A percentile compares a stretch with the other conserved stretches of the same genome.
phyloP scores from a whole-genome alignment of 768 basidiomycete species.

The Boletellus emodensis region DNA sequence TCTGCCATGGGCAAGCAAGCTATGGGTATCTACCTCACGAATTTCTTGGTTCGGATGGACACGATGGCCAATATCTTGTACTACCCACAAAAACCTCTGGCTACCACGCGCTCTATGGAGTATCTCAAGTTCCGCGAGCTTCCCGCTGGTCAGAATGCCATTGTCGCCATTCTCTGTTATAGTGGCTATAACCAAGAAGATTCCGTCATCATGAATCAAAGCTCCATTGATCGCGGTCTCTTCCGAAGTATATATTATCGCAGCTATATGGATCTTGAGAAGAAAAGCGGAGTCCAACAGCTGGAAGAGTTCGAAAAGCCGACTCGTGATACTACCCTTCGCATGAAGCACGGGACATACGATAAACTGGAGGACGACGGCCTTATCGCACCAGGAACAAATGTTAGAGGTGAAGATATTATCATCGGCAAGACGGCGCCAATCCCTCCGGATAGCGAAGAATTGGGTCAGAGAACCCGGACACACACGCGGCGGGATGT shows the following conservation, averaged over 20 bases:
- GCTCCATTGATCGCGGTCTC: slow-evolving; percentile 94
- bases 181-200: slow-evolving; percentile 99
- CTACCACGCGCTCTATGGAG: slow-evolving; percentile 98
- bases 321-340: slow-evolving; percentile 83
- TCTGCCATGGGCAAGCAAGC: slow-evolving; percentile 99
- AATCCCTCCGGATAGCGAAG: slow-evolving; percentile 93
- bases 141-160: slow-evolving; percentile 98
- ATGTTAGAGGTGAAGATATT: slow-evolving; percentile 95
- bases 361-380: slow-evolving; percentile 98
- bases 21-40: slow-evolving; percentile 98
- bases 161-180: slow-evolving; percentile 97
- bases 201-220: slow-evolving; percentile 99
- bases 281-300: slow-evolving; percentile 88
- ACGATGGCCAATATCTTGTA: slow-evolving; percentile 99
- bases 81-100: slow-evolving; percentile 98
- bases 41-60: slow-evolving; percentile 98
- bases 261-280: slow-evolving; percentile 98
- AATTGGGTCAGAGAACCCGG: slow-evolving; percentile 93
- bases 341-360: slow-evolving; percentile 98
- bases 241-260: slow-evolving; percentile 99
- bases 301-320: slow-evolving; percentile 98
- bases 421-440: slow-evolving; percentile 99
- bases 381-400: slow-evolving; percentile 91
- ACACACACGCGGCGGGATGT: slow-evolving; percentile 93
- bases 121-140: slow-evolving; percentile 98